phyloP scores from a whole-genome alignment of 2,329 filamentous ascomycete species.

The Phoma sp. region DNA sequence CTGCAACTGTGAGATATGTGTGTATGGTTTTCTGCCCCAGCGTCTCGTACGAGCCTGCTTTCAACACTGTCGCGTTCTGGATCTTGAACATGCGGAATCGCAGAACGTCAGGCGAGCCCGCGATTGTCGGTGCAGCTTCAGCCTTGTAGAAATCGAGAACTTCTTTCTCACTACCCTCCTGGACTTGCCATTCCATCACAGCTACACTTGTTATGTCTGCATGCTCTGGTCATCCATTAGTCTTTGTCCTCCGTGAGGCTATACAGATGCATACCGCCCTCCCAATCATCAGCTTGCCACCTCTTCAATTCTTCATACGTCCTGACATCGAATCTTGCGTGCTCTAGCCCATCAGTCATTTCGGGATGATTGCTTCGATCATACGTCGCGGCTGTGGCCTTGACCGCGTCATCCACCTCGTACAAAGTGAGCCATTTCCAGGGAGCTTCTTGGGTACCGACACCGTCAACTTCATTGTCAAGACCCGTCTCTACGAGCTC shows the following conservation, averaged over 20 bases:
- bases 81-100: constrained; percentile 18
- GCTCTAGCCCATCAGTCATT: constrained; percentile 3
- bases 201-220: constrained; percentile 16
- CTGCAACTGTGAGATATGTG: constrained; percentile 13
- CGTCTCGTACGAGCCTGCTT: constrained; percentile 11
- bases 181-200: constrained; percentile 20
- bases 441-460: constrained; percentile 11
- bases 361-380: constrained; percentile 5
- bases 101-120: constrained; percentile 15
- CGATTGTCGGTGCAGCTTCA: constrained; percentile 14
- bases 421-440: constrained; percentile 22
- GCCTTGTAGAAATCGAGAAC: constrained; percentile 17
- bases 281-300: constrained; percentile 15
- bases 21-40: constrained; percentile 6
- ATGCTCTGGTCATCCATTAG: constrained; percentile 5
- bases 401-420: constrained; percentile 5
- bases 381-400: neutral
- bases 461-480: constrained; percentile 9
- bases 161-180: constrained; percentile 4
- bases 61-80: constrained; percentile 15
- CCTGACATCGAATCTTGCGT: constrained; percentile 13
- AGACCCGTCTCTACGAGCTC: constrained; percentile 11
- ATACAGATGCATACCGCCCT: constrained; percentile 4
- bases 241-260: neutral
- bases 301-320: constrained; percentile 3